These are phyloP conservation scores for Symbiodinium natans DNA, from an alignment of 73 alveolate species.

Conservation along the genomic window DNA sequence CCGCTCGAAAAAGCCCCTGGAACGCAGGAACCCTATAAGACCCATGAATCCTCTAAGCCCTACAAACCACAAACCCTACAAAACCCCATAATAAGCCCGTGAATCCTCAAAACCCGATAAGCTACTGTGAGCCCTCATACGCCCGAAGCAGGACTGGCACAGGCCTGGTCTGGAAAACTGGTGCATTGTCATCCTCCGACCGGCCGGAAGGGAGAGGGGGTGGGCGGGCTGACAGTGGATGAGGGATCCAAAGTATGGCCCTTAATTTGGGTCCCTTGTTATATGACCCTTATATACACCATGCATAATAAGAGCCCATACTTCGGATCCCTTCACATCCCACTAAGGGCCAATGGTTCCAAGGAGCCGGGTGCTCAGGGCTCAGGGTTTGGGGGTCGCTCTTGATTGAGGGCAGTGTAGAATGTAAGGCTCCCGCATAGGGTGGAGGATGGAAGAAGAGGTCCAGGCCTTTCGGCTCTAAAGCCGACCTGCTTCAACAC, in stretches of 20 bases:
- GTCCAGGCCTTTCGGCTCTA: no score
- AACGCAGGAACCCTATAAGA: background rate
- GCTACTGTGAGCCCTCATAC: background rate
- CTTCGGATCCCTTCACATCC: background rate
- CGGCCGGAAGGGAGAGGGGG: no score
- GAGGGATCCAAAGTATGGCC: no score
- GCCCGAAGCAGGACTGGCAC: background rate
- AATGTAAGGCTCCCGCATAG: no score
- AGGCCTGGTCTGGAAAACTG: constrained; percentile 75
- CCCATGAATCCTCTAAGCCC: background rate
- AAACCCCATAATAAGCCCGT: background rate
- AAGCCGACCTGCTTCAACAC: no score
- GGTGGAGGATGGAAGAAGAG: no score
- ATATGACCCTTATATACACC: no score
- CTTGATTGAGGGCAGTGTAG: background rate
- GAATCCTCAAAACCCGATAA: no score
- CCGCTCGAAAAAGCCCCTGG: background rate
- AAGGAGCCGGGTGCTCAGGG: background rate
- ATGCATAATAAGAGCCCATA: no score
- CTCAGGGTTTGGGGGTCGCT: background rate
- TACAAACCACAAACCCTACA: background rate
- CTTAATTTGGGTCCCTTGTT: no score
- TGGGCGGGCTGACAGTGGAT: no score
- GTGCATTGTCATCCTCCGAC: constrained; percentile 54
- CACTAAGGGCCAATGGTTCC: background rate